Evolutionary conservation across 2,329 filamentous ascomycete species (phyloP), one percentile per base, ranked within the genome.

Genomic region (Rhynchosporium agropyri): DNA sequence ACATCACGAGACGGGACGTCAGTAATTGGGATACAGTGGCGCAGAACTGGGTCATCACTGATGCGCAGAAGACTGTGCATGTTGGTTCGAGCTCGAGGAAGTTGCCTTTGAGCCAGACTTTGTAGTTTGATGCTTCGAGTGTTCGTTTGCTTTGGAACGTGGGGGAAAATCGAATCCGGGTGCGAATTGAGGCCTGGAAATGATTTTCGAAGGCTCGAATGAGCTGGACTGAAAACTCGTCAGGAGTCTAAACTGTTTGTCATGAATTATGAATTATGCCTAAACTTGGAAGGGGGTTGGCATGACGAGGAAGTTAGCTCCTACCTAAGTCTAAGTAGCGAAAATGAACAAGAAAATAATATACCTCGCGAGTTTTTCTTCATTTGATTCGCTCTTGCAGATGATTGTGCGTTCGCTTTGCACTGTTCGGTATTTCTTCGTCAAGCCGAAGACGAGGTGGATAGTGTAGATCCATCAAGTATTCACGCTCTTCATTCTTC

Each of bases 1-100:
- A 87, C 15, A 77, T 97, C 61, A 92, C 87, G 5, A 84, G 93
- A 45, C 86, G 92, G 62, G 94, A 97, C 73, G 69, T 97, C 61
- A 92, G 89, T 74, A 95, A 92, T 79, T 97, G 94, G 93, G 91
- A 97, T 69, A 79, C 84, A 0, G 81, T 73, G 1, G 75, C 78
- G n/a, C 93, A 97, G 81, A 88, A 97, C 79, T 98, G 94, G 93
- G 84, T 92, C 51, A 70, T 75, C 33, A 68, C 67, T 4, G 62
- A 63, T 49, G 67, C 66, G 28, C 67, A 71, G 0, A 75, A 75
- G 68, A 74, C 65, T 8, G 69, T 73, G n/a, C 71, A 69, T 67
- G 72, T 75, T 2, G 74, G 74, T 0, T 61, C 70, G 28, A 74
- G 71, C 59, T 73, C 70, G n/a, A 69, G 71, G 43, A 73, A 72